Evolutionary conservation across 352 stramenopile genomes (phyloP).

Genomic region (Globisporangium paroecandrum): DNA sequence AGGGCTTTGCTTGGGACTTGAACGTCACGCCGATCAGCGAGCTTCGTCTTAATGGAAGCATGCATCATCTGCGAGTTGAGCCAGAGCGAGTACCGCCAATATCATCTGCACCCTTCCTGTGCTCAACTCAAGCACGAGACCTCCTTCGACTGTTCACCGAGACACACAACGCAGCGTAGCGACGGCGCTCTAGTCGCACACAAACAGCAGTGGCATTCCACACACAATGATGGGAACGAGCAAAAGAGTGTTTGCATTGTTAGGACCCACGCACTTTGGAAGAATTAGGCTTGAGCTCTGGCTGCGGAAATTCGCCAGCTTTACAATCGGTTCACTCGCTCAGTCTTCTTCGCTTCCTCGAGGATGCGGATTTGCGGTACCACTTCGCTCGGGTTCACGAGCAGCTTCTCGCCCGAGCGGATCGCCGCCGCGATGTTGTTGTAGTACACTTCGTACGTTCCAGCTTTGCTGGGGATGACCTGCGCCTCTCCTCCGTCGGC

Average conservation of each 20-base stretch:
- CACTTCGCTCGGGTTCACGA: constrained; percentile 51
- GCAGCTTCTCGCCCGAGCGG: constrained; percentile 32
- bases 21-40: too few relatives aligned
- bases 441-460: constrained; percentile 70
- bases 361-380: constrained; percentile 72
- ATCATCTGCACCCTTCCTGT: too few relatives aligned
- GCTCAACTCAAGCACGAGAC: too few relatives aligned
- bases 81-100: too few relatives aligned
- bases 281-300: background rate
- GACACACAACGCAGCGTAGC: too few relatives aligned
- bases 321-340: constrained; percentile 29
- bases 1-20: too few relatives aligned
- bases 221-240: background rate
- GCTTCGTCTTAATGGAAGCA: too few relatives aligned
- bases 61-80: too few relatives aligned
- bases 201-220: background rate
- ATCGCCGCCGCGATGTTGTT: constrained; percentile 69
- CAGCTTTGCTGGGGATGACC: constrained; percentile 38
- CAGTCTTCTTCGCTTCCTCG: constrained; percentile 59
- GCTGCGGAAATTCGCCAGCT: background rate
- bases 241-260: background rate
- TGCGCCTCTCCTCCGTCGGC: constrained; percentile 20
- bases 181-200: background rate
- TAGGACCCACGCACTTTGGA: background rate
- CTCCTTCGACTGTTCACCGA: too few relatives aligned